Evolutionary conservation across 2,329 filamentous ascomycete genomes (phyloP).

Genomic region (Colletotrichum sp.): DNA sequence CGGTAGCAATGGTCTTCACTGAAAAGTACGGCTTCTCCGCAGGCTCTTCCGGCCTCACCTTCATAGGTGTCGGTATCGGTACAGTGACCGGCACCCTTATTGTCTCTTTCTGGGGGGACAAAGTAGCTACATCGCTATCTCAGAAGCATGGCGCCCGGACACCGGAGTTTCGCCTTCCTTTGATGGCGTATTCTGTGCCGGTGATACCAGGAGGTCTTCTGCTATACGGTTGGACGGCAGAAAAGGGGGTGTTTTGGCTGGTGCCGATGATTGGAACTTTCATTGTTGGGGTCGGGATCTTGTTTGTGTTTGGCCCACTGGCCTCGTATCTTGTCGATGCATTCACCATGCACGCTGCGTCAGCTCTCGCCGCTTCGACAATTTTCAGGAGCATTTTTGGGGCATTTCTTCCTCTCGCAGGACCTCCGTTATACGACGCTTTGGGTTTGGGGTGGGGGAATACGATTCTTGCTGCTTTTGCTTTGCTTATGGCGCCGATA

Average conservation of each 20-base stretch:
- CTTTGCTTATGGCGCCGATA: conserved; percentile 47
- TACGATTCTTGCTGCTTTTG: conserved; percentile 36
- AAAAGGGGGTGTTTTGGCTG: conserved; percentile 62
- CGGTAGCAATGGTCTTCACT: conserved; percentile 43
- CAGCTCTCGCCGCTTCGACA: conserved; percentile 68
- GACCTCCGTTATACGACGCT: conserved; percentile 51
- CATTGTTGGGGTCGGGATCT: conserved; percentile 48
- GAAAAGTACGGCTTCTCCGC: conserved; percentile 35
- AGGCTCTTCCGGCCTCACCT: conserved; percentile 39
- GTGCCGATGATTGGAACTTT: conserved; percentile 57
- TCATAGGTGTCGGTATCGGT: conserved; percentile 53
- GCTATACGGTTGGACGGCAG: conserved; percentile 36
- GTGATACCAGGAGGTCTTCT: conserved; percentile 32
- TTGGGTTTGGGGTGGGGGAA: conserved; percentile 63
- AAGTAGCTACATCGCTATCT: conserved; percentile 3
- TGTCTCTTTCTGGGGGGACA: conserved; percentile 25
- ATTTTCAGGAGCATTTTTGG: conserved; percentile 57
- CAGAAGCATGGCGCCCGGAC: conserved; percentile 18
- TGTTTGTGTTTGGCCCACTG: background rate
- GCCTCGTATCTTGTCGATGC: conserved; percentile 58
- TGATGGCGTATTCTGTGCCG: conserved; percentile 21
- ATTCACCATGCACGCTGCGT: conserved; percentile 64
- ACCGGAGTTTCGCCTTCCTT: conserved; percentile 25
- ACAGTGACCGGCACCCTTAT: conserved; percentile 24
- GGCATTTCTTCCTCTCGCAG: conserved; percentile 56